phyloP scores from a whole-genome alignment of 305 asterid species.

The Solanum hybrid region DNA sequence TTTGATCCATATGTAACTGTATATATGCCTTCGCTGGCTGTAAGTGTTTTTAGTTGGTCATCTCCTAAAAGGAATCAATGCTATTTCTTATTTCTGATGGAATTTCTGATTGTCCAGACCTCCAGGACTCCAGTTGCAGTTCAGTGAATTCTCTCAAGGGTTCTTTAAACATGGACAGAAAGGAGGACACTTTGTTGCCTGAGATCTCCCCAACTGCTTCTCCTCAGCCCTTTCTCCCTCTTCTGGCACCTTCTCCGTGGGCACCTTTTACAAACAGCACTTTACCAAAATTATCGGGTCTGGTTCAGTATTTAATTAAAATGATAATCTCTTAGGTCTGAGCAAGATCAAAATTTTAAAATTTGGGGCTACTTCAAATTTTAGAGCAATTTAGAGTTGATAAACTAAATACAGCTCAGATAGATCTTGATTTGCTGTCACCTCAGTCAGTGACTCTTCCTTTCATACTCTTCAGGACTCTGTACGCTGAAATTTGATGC shows the following conservation, averaged over 20 bases:
- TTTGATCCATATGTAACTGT: neutral
- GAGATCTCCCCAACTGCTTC: slow-evolving; percentile 51
- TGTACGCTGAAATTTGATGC: slow-evolving; percentile 71
- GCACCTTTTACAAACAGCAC: slow-evolving; percentile 84
- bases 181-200: slow-evolving; percentile 55
- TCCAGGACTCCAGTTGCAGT: slow-evolving; percentile 29
- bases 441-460: neutral
- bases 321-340: neutral
- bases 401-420: neutral
- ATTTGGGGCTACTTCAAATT: neutral
- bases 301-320: slow-evolving; percentile 15
- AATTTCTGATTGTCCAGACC: slow-evolving; percentile 40
- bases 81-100: slow-evolving; percentile 7
- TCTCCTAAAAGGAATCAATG: neutral
- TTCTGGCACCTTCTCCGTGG: slow-evolving; percentile 91
- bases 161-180: slow-evolving; percentile 23
- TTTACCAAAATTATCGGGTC: slow-evolving; percentile 85
- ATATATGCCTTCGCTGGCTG: neutral
- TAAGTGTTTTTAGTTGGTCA: neutral
- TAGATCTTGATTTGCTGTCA: neutral
- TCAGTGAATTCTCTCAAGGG: slow-evolving; percentile 27
- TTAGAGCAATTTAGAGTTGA: neutral
- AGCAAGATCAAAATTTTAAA: neutral
- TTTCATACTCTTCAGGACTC: slow-evolving; percentile 41
- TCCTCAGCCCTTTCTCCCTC: slow-evolving; percentile 85